Base-by-base conservation (phyloP, 306 rosid species). In the Vigna nakashimae region DNA sequence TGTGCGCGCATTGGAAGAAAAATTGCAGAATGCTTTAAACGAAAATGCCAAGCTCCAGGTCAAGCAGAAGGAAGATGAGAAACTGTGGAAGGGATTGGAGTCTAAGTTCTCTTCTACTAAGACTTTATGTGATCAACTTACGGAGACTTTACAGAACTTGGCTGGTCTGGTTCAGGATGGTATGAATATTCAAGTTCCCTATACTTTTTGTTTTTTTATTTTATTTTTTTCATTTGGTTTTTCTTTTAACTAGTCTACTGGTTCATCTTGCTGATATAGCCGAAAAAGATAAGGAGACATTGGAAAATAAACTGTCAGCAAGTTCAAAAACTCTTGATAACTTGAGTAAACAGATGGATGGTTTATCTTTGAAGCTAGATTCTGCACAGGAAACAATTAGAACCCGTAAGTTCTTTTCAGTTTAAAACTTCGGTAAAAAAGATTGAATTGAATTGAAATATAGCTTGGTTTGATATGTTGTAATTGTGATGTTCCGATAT, bases 51-150 rank as follows among this genome's bases (percentile, higher is more conserved):
- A 95, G 82, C 95, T 92, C 48, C 87, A 87, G 83, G 98, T 95
- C 86, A 91, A 89, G 88, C 98, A 89, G 87, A 91, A 88, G 73
- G 98, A 95, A 85, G 98, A 95, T 73, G 97, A 88, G 80, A 95
- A 91, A 86, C 85, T 91, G 24, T 92, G 99, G 98, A 86, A 85
- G 75, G 97, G 97, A 75, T 74, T 92, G 83, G 98, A 91, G 71
- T 91, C 93, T 45, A 95, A 92, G 73, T 87, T 95, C 78, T 95
- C 92, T 36, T 95, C 99, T 13, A 93, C 97, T 6, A 95, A 92
- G 88, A 84, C 93, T 24, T 66, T 92, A 85, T 86, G 91, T 26
- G 96, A 92, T 86, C 92, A 92, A 72, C 96, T 95, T 57, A 87
- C 91, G 0, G 98, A 90, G 71, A 92, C 98, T 63, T 77, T 95